Percentiles rank a stretch among this genome's conserved stretches.
Conservation (phyloP, 2,329 filamentous ascomycete genomes). For the Aspergillus uvarum region DNA sequence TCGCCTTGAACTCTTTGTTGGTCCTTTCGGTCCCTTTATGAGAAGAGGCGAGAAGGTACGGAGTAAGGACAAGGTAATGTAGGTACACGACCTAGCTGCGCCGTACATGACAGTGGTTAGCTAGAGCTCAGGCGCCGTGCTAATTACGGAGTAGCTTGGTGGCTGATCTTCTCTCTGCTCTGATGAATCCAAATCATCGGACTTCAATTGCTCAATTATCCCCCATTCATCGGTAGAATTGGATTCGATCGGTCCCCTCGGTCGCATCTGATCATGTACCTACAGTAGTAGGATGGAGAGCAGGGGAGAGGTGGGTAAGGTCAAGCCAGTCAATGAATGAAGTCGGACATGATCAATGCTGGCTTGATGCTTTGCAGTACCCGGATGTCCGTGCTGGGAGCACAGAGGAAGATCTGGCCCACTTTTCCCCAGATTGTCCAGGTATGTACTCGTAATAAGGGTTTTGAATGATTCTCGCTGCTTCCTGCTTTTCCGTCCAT, state of each 20-base stretch:
- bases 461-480: not conserved
- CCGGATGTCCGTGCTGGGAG: constrained; percentile 19
- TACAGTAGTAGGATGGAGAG: constrained; percentile 1
- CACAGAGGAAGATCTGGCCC: constrained; percentile 22
- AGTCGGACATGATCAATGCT: not conserved
- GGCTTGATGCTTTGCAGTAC: constrained; percentile 7
- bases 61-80: not conserved
- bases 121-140: not conserved
- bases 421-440: constrained; percentile 26
- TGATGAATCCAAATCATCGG: not conserved
- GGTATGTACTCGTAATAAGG: not conserved
- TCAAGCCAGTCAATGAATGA: not conserved
- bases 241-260: not conserved
- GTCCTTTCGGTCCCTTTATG: not conserved
- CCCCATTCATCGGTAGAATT: not conserved
- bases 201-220: not conserved
- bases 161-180: constrained; percentile 3
- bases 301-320: not conserved
- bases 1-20: not conserved
- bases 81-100: not conserved
- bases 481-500: not conserved
- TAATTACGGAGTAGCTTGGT: not conserved
- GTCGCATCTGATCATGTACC: constrained; percentile 4
- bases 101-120: too few species aligned
- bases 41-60: not conserved